phyloP scores from a whole-genome alignment of 2,329 filamentous ascomycete genomes.

The Oidium heveae region DNA sequence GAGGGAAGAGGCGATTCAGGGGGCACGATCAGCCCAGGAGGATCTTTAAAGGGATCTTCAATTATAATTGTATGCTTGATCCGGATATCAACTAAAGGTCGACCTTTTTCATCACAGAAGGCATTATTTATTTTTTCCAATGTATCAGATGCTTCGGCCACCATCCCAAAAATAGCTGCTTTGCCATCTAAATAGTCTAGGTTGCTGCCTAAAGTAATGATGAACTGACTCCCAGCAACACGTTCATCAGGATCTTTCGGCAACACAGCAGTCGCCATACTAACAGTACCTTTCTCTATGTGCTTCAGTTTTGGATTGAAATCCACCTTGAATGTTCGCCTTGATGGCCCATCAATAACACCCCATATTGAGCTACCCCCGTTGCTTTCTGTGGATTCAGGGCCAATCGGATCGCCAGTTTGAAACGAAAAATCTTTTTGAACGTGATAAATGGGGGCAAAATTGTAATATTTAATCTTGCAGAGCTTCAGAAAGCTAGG shows the following conservation, averaged over 20 bases:
- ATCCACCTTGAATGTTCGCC: conserved; percentile 59
- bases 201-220: conserved; percentile 72
- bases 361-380: conserved; percentile 90
- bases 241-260: conserved; percentile 55
- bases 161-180: conserved; percentile 82
- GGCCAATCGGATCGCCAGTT: conserved; percentile 80
- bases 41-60: conserved; percentile 80
- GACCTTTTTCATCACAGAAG: conserved; percentile 64
- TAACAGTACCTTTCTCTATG: conserved; percentile 69
- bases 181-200: conserved; percentile 81
- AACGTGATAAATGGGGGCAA: conserved; percentile 70
- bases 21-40: conserved; percentile 48
- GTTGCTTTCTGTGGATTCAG: conserved; percentile 61
- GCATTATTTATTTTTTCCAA: conserved; percentile 81
- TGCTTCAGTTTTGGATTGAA: conserved; percentile 78
- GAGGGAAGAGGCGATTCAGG: conserved; percentile 58
- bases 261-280: conserved; percentile 79
- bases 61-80: conserved; percentile 81
- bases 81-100: conserved; percentile 80
- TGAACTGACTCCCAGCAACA: conserved; percentile 74
- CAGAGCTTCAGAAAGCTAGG: conserved; percentile 88
- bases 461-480: conserved; percentile 99
- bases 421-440: conserved; percentile 94
- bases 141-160: conserved; percentile 86
- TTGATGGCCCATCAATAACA: conserved; percentile 39